phyloP scores from a whole-genome alignment of 192 early-diverging fungal species.

The Linnemannia elongata region DNA sequence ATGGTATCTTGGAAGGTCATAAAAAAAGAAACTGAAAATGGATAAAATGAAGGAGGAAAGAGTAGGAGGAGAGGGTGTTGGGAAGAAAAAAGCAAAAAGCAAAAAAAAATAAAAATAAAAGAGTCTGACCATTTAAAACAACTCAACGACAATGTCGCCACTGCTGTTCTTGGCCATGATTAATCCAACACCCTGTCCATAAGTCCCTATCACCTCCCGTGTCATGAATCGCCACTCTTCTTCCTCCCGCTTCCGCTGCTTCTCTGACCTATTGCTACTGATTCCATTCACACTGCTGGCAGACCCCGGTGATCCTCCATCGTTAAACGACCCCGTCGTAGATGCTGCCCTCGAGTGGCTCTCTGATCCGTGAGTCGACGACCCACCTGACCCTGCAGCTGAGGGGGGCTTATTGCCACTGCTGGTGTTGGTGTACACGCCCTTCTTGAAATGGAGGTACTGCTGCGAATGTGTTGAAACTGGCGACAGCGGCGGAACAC shows the following conservation, averaged over 20 bases:
- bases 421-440: not conserved
- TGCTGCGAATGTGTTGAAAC: not conserved
- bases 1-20: not conserved
- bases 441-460: not conserved
- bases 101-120: not conserved
- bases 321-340: constrained; percentile 12
- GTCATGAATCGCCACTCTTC: constrained; percentile 38
- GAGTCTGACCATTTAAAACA: constrained; percentile 4
- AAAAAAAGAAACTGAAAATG: not conserved
- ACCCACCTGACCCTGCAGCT: not conserved
- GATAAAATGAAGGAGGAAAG: not conserved
- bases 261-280: constrained; percentile 14
- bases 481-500: not conserved
- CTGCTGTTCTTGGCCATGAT: constrained; percentile 55
- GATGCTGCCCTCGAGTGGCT: constrained; percentile 22
- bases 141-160: constrained; percentile 37
- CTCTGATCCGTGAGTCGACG: constrained; percentile 23
- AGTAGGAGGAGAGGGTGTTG: constrained; percentile 9
- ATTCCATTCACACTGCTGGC: not conserved
- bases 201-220: constrained; percentile 39
- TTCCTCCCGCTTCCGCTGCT: constrained; percentile 33
- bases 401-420: not conserved
- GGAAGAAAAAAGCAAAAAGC: not conserved
- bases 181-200: constrained; percentile 39
- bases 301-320: not conserved